Conservation (phyloP, 768 basidiomycete genomes). For the Omphalotus guepiniiformis region DNA sequence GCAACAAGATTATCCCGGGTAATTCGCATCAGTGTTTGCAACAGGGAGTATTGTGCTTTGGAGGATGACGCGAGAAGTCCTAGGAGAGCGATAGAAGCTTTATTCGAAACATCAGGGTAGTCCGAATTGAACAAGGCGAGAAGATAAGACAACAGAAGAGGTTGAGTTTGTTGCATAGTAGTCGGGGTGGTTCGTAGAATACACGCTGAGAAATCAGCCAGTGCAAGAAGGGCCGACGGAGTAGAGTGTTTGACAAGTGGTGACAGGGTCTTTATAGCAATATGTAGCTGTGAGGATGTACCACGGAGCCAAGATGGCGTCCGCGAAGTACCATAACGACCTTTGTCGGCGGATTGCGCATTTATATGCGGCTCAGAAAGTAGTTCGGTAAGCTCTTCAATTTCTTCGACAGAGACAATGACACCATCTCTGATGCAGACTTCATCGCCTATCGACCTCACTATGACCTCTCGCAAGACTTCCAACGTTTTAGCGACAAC, state of each 20-base stretch:
- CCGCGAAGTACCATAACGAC: slow-evolving; percentile 44
- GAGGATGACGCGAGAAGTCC: slow-evolving; percentile 42
- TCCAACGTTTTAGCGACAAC: slow-evolving; percentile 53
- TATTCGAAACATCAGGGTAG: slow-evolving; percentile 46
- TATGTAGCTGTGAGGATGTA: slow-evolving; percentile 77
- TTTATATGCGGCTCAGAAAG: slow-evolving; percentile 16
- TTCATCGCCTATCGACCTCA: slow-evolving; percentile 61
- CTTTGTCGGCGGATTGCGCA: slow-evolving; percentile 3
- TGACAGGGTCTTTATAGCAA: slow-evolving; percentile 74
- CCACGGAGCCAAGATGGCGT: slow-evolving; percentile 77
- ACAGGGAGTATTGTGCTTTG: slow-evolving; percentile 37
- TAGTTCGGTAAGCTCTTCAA: slow-evolving; percentile 57
- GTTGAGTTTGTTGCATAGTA: slow-evolving; percentile 64
- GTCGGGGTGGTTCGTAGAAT: slow-evolving; percentile 53
- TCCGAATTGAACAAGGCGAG: slow-evolving; percentile 66
- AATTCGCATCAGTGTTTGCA: slow-evolving; percentile 57
- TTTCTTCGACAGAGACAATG: slow-evolving; percentile 45
- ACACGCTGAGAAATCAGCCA: slow-evolving; percentile 50
- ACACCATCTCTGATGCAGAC: slow-evolving; percentile 61
- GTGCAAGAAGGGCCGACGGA: slow-evolving; percentile 53
- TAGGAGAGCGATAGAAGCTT: slow-evolving; percentile 44
- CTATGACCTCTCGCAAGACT: slow-evolving; percentile 51
- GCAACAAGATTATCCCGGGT: slow-evolving; percentile 61
- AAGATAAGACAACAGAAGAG: slow-evolving; percentile 66
- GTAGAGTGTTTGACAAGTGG: slow-evolving; percentile 71